These are phyloP conservation scores for Dactylis glomerata DNA, from an alignment of 176 grass and related monocot genomes.

Conservation along the genomic window DNA sequence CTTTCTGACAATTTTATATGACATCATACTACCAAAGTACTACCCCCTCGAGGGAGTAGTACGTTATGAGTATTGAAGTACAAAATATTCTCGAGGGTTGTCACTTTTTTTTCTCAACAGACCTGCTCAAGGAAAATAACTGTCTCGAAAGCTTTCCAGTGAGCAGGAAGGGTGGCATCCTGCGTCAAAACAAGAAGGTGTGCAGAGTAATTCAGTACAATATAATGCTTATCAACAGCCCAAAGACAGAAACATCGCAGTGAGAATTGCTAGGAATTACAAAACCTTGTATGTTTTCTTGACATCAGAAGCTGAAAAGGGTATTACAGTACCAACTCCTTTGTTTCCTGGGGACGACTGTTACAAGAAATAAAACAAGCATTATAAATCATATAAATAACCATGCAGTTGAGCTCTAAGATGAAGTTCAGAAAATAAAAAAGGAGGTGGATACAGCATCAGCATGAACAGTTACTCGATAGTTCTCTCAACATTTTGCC, in stretches of 20 bases:
- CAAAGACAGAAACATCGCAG: background rate
- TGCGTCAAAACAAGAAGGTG: constrained; percentile 33
- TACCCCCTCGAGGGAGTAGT: too few relatives aligned
- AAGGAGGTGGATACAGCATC: background rate
- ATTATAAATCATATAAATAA: constrained; percentile 12
- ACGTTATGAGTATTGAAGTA: background rate
- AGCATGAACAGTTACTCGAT: background rate
- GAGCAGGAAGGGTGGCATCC: constrained; percentile 59
- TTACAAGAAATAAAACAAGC: constrained; percentile 11
- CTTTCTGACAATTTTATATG: background rate
- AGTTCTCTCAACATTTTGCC: background rate
- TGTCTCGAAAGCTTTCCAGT: constrained; percentile 80
- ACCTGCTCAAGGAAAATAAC: constrained; percentile 82
- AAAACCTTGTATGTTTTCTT: constrained; percentile 56
- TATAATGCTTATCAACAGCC: background rate
- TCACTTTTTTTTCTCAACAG: background rate
- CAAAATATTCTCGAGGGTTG: background rate
- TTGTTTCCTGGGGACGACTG: constrained; percentile 28
- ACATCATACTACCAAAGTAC: background rate
- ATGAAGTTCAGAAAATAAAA: background rate
- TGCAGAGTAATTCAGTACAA: constrained; percentile 3
- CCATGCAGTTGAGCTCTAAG: background rate
- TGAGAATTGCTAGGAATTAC: background rate
- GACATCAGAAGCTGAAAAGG: constrained; percentile 47
- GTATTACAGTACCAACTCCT: constrained; percentile 11